Evolutionary conservation across 805 yeast genomes (phyloP), one percentile per base, ranked within the genome.

Genomic region (Kregervanrija pseudodelftensis): DNA sequence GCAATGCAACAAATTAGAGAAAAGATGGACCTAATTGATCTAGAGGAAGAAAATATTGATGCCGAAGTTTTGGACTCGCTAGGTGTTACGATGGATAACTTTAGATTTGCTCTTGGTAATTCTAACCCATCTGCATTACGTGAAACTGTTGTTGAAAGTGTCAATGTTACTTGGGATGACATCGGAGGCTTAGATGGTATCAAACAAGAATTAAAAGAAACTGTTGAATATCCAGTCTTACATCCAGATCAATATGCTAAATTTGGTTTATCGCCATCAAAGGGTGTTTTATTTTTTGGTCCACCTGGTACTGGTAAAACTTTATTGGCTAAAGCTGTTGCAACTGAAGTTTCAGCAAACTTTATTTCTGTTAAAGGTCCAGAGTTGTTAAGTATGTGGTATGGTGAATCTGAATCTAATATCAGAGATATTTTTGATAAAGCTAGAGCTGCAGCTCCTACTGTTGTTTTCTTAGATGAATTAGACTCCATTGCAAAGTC

Each of bases 291-390:
- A 65, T 93, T 93, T 76, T 93, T 85, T 66, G 99, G 99, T 58
- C 99, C 99, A 43, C 99, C 99, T 49, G 99, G 99, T 85, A 93
- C 98, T 49, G 99, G 99, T 89, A 93, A 93, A 73, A 93, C 99
- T 4, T 73, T 93, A 62, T 76, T 93, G 60, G 99, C 99, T 39
- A 93, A 93, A 72, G 99, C 99, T 44, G 98, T 93, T 57, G 99
- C 99, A 40, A 93, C 98, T 40, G 99, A 93, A 68, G 98, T 93
- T 34, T 86, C 96, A 50, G 99, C 99, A 33, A 93, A 93, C 68
- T 93, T 93, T 71, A 93, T 93, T 55, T 85, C 96, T 40, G 98
- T 91, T 44, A 89, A 89, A 72, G 97, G 97, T 56, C 97, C 97
- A 33, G 97, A 89, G 71, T 76, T 91, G 65, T 79, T 91, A 65